These are phyloP conservation scores for Pelagophyceae sp. DNA, from an alignment of 352 stramenopile species.

Conservation along the genomic window DNA sequence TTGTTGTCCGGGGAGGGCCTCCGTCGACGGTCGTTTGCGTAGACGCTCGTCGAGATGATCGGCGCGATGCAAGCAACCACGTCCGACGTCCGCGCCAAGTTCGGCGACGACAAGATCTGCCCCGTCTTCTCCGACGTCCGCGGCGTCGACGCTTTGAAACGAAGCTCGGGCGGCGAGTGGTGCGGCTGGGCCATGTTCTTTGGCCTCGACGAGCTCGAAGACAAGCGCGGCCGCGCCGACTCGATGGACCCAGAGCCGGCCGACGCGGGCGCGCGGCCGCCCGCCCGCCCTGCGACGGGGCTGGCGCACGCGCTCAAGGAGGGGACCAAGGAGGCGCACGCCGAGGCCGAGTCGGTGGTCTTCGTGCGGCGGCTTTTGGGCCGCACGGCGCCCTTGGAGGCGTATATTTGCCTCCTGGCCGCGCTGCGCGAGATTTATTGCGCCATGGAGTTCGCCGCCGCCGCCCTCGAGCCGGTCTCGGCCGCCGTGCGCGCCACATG, in stretches of 20 bases:
- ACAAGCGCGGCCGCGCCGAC: too few species aligned
- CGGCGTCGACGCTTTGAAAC: neutral
- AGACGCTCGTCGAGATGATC: neutral
- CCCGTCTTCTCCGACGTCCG: neutral
- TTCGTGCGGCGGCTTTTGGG: slow-evolving; percentile 65
- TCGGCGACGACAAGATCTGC: neutral
- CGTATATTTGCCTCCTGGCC: slow-evolving; percentile 51
- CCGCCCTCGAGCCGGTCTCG: slow-evolving; percentile 41
- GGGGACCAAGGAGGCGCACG: slow-evolving; percentile 54
- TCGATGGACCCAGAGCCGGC: too few species aligned
- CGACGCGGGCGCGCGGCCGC: too few species aligned
- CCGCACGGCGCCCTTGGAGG: slow-evolving; percentile 50
- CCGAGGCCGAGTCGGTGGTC: slow-evolving; percentile 59
- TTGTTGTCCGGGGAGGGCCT: too few species aligned
- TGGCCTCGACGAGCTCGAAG: neutral
- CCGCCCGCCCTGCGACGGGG: too few species aligned
- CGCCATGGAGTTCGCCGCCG: slow-evolving; percentile 43
- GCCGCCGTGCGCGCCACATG: slow-evolving; percentile 50
- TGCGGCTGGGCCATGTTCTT: neutral
- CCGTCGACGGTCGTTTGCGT: too few species aligned
- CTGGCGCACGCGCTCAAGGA: slow-evolving; percentile 55
- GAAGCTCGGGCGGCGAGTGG: neutral
- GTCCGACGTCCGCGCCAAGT: neutral
- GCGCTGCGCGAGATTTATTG: slow-evolving; percentile 57
- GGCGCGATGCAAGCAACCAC: neutral